Evolutionary conservation across 164 flowering plant species (phyloP).

Genomic region (Piper betle): DNA sequence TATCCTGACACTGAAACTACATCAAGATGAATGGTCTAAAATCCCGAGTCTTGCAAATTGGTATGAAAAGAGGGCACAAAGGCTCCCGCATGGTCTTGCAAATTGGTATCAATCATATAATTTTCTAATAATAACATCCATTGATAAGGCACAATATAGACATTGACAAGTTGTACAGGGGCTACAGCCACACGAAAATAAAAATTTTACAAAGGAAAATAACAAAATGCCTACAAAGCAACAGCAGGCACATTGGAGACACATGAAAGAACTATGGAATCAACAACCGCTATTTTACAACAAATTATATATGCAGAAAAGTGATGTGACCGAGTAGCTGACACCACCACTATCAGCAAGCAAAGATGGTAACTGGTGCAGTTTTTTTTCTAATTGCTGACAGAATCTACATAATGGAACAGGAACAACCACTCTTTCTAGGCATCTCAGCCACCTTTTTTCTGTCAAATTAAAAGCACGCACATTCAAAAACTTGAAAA

Average conservation of each 20-base stretch:
- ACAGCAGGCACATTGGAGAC: not conserved
- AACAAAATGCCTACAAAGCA: not conserved
- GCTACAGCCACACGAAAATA: not conserved
- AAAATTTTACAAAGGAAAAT: too few species aligned
- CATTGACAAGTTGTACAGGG: not conserved
- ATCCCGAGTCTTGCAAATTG: too few species aligned
- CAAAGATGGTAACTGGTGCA: not conserved
- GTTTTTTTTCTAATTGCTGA: not conserved
- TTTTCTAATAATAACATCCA: not conserved
- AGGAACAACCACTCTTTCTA: constrained; percentile 34
- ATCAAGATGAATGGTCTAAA: too few species aligned
- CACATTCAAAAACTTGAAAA: not conserved
- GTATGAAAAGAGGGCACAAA: too few species aligned
- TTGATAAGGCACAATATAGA: not conserved
- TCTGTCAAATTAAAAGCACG: constrained; percentile 21
- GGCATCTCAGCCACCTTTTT: constrained; percentile 45
- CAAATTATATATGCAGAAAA: not conserved
- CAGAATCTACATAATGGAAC: constrained; percentile 36
- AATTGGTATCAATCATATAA: too few species aligned
- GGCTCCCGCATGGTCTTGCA: too few species aligned
- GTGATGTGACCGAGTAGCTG: not conserved
- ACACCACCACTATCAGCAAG: not conserved
- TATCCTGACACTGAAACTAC: too few species aligned
- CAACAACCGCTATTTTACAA: not conserved
- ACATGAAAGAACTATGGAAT: not conserved